These are phyloP conservation scores for Aspergillus campestris DNA, from an alignment of 495 filamentous ascomycete species.

Conservation along the genomic window DNA sequence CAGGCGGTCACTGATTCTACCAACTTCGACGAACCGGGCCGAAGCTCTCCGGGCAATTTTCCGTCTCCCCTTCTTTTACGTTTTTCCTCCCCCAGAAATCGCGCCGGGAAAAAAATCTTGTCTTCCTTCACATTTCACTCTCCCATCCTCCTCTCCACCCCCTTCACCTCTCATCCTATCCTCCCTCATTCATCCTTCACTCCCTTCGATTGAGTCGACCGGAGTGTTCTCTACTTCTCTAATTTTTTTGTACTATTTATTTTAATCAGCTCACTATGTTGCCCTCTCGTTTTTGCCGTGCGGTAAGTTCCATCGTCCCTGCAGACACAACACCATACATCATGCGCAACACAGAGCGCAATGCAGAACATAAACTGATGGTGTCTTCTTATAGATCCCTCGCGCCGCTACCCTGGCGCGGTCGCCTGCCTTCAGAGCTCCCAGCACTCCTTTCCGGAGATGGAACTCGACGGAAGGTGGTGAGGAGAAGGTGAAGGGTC, in stretches of 20 bases:
- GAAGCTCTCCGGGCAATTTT: slow-evolving; percentile 44
- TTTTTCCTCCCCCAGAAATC: slow-evolving; percentile 11
- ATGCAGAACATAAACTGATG: slow-evolving; percentile 15
- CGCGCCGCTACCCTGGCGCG: slow-evolving; percentile 40
- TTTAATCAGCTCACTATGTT: slow-evolving; percentile 42
- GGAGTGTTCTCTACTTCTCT: slow-evolving; percentile 21
- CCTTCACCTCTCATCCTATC: slow-evolving; percentile 20
- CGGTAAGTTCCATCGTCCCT: slow-evolving; percentile 52
- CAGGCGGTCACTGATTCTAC: slow-evolving; percentile 26
- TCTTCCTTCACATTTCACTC: slow-evolving; percentile 21
- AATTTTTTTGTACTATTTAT: slow-evolving; percentile 32
- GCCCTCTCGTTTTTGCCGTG: slow-evolving; percentile 48
- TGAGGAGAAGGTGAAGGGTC: slow-evolving; percentile 84
- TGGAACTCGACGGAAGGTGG: slow-evolving; percentile 77
- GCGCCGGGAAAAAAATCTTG: slow-evolving; percentile 12
- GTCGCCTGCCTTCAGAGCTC: slow-evolving; percentile 45
- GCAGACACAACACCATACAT: slow-evolving; percentile 1
- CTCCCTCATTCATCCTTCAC: slow-evolving; percentile 22
- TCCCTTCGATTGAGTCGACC: slow-evolving; percentile 36
- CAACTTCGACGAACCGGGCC: slow-evolving; percentile 31
- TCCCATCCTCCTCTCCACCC: slow-evolving; percentile 19
- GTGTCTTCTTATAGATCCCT: slow-evolving; percentile 26
- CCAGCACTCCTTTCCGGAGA: slow-evolving; percentile 54
- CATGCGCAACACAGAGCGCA: slow-evolving; percentile 5
- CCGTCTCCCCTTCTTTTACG: slow-evolving; percentile 20